A percentile compares a stretch with the other conserved stretches of the same genome.
phyloP scores from a whole-genome alignment of 225 moss, liverwort and hornwort species.

The Lunularia cruciata region DNA sequence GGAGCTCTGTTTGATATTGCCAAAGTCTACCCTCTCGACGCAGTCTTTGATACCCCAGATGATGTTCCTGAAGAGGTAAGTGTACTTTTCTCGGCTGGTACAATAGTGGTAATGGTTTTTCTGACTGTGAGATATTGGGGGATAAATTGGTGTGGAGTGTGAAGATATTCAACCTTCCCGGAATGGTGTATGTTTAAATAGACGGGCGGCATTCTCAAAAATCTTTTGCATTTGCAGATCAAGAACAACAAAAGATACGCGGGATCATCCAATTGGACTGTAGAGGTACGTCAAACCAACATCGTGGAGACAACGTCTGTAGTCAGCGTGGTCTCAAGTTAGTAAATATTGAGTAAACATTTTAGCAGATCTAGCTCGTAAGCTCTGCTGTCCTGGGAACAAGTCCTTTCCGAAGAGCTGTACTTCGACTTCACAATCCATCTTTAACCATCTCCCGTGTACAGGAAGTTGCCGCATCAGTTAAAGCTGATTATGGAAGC shows the following conservation, averaged over 20 bases:
- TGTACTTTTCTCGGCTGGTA: neutral
- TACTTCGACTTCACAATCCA: too few relatives aligned
- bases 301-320: too few relatives aligned
- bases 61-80: slow-evolving; percentile 95
- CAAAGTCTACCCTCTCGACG: slow-evolving; percentile 92
- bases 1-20: slow-evolving; percentile 71
- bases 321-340: too few relatives aligned
- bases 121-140: too few relatives aligned
- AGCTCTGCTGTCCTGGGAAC: too few relatives aligned
- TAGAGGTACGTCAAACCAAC: slow-evolving; percentile 58
- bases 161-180: neutral
- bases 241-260: slow-evolving; percentile 96
- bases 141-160: too few relatives aligned
- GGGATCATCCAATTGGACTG: slow-evolving; percentile 82
- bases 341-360: too few relatives aligned
- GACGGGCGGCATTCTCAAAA: neutral
- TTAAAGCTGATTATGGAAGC: slow-evolving; percentile 84
- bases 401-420: too few relatives aligned
- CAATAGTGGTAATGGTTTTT: too few relatives aligned
- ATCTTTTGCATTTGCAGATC: slow-evolving; percentile 48
- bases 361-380: too few relatives aligned
- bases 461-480: slow-evolving; percentile 88
- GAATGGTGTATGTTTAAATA: neutral
- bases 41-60: slow-evolving; percentile 85
- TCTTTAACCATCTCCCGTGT: too few relatives aligned